phyloP scores from a whole-genome alignment of 768 basidiomycete genomes.

The Tulasnella sp. region DNA sequence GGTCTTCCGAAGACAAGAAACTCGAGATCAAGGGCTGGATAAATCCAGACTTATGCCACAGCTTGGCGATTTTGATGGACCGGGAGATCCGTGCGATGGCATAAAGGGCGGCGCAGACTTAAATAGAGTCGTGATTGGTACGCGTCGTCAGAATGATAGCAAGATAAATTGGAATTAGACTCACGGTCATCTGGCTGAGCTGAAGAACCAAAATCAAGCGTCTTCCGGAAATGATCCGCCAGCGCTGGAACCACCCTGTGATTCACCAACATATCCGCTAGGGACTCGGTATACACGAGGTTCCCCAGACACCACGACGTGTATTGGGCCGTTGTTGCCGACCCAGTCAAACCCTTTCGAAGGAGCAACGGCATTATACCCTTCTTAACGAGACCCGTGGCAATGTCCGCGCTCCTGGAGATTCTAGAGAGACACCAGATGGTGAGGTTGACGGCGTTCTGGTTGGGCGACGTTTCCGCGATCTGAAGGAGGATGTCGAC shows the following conservation, averaged over 20 bases:
- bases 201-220: no score
- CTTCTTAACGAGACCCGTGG: constrained; percentile 9
- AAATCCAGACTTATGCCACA: constrained; percentile 3
- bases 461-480: background rate
- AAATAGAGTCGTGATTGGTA: no score
- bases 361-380: constrained; percentile 2
- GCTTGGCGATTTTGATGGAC: constrained; percentile 10
- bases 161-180: no score
- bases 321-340: background rate
- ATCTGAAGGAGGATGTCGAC: constrained; percentile 3
- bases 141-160: no score
- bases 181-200: no score
- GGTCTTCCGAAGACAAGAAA: constrained; percentile 3
- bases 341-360: background rate
- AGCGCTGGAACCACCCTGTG: background rate
- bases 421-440: constrained; percentile 14
- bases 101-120: constrained; percentile 1
- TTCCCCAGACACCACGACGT: constrained; percentile 15
- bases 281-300: constrained; percentile 8
- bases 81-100: constrained; percentile 14
- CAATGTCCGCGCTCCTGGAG: constrained; percentile 13
- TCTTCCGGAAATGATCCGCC: constrained; percentile 8
- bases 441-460: constrained; percentile 6
- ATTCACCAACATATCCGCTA: constrained; percentile 5
- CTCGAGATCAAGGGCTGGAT: constrained; percentile 4